A percentile compares a stretch with the other conserved stretches of the same genome.
These are phyloP conservation scores for Termitomyces sp. DNA, from an alignment of 768 basidiomycete species.

Conservation along the genomic window DNA sequence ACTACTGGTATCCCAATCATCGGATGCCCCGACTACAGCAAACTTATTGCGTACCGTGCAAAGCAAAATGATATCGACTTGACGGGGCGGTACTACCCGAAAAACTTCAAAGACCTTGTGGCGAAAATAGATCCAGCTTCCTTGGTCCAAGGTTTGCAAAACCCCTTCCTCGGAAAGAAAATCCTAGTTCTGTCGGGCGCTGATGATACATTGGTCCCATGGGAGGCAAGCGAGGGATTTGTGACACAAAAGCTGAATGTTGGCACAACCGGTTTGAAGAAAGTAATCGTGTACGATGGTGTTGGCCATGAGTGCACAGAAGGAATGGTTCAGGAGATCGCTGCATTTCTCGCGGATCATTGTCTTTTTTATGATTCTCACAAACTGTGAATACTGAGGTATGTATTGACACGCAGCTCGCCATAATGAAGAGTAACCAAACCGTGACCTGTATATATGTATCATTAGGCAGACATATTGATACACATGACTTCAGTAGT, in stretches of 20 bases:
- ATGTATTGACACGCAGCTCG: no score
- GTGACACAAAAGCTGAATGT: constrained; percentile 48
- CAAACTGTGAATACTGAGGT: neutral
- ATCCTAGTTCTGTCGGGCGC: constrained; percentile 70
- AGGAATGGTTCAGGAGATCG: constrained; percentile 53
- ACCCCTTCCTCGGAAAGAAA: constrained; percentile 69
- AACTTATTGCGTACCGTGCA: constrained; percentile 58
- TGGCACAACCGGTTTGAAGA: constrained; percentile 51
- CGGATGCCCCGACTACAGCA: constrained; percentile 69
- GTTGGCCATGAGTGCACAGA: constrained; percentile 62
- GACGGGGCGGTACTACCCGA: constrained; percentile 55
- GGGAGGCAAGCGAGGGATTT: constrained; percentile 52
- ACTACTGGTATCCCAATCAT: constrained; percentile 49
- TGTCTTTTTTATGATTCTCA: constrained; percentile 10
- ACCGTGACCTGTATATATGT: no score
- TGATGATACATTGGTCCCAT: constrained; percentile 66
- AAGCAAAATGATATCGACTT: constrained; percentile 35
- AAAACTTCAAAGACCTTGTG: constrained; percentile 47
- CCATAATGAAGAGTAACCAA: no score
- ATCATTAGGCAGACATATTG: no score
- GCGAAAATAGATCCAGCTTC: constrained; percentile 44
- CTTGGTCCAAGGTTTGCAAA: constrained; percentile 30
- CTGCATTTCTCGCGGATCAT: constrained; percentile 26
- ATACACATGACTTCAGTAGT: no score
- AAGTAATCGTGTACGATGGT: constrained; percentile 48